Conservation (phyloP, 2,329 filamentous ascomycete species). For the Clonostachys chloroleuca region DNA sequence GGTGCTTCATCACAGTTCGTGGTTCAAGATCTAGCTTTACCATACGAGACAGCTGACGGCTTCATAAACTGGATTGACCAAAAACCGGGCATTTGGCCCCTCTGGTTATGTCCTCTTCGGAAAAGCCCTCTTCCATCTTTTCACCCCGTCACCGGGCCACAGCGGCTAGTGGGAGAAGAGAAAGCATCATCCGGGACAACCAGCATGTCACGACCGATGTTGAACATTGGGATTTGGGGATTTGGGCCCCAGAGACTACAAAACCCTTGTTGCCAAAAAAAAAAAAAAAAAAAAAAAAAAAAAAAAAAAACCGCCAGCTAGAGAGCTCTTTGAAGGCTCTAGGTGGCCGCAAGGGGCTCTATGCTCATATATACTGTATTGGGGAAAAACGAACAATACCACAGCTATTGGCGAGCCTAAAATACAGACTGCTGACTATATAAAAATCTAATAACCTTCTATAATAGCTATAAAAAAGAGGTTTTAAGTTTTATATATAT, state of each 20-base stretch:
- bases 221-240: conserved; percentile 68
- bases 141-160: conserved; percentile 6
- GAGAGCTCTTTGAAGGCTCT: conserved; percentile 60
- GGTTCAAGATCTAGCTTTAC: conserved; percentile 59
- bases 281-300: too few relatives aligned
- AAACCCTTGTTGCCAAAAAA: conserved; percentile 54
- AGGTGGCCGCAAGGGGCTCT: conserved; percentile 76
- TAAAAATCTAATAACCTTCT: too few relatives aligned
- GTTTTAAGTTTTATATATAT: too few relatives aligned
- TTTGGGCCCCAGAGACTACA: conserved; percentile 49
- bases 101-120: conserved; percentile 19
- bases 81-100: conserved; percentile 15
- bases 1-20: conserved; percentile 51
- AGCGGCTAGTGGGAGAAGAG: neutral
- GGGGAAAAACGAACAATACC: too few relatives aligned
- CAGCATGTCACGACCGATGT: conserved; percentile 25
- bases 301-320: conserved; percentile 63
- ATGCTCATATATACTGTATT: conserved; percentile 76
- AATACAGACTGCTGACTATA: too few relatives aligned
- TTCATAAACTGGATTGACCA: conserved; percentile 20
- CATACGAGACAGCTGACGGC: conserved; percentile 35
- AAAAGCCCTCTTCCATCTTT: conserved; percentile 11
- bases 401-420: too few relatives aligned
- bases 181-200: neutral
- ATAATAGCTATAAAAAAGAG: too few relatives aligned